phyloP scores from a whole-genome alignment of 805 yeast genomes.

The Kodamaea kaohsiungensis region DNA sequence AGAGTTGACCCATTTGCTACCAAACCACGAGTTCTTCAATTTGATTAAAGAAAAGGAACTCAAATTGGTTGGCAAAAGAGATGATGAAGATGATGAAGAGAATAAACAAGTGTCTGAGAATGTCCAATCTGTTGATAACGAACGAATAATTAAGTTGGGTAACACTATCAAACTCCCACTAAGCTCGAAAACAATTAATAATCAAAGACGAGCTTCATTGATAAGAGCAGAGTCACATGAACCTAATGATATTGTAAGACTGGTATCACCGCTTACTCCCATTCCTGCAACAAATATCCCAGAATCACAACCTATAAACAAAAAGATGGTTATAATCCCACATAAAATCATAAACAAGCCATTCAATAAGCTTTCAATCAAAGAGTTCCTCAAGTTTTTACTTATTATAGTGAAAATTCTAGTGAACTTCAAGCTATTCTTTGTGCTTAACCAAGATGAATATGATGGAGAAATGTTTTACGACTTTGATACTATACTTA shows the following conservation, averaged over 20 bases:
- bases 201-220: slow-evolving; percentile 15
- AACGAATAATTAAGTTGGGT: slow-evolving; percentile 33
- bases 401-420: slow-evolving; percentile 39
- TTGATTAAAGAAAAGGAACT: slow-evolving; percentile 36
- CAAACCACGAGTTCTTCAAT: slow-evolving; percentile 24
- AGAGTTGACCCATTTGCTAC: slow-evolving; percentile 21
- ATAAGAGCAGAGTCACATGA: not conserved
- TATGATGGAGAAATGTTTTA: slow-evolving; percentile 15
- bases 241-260: not conserved
- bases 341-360: slow-evolving; percentile 45
- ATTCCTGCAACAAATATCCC: not conserved
- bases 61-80: slow-evolving; percentile 21
- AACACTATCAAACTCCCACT: slow-evolving; percentile 21
- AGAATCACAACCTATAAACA: slow-evolving; percentile 5
- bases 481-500: slow-evolving; percentile 23
- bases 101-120: slow-evolving; percentile 7
- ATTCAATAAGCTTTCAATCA: slow-evolving; percentile 34
- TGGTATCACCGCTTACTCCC: slow-evolving; percentile 3
- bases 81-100: slow-evolving; percentile 14
- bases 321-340: slow-evolving; percentile 38
- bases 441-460: slow-evolving; percentile 15
- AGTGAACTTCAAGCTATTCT: slow-evolving; percentile 33
- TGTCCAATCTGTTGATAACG: slow-evolving; percentile 11
- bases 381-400: slow-evolving; percentile 39
- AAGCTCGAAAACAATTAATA: slow-evolving; percentile 18